phyloP scores from a whole-genome alignment of 495 filamentous ascomycete genomes.

The Aspergillus sclerotioniger region DNA sequence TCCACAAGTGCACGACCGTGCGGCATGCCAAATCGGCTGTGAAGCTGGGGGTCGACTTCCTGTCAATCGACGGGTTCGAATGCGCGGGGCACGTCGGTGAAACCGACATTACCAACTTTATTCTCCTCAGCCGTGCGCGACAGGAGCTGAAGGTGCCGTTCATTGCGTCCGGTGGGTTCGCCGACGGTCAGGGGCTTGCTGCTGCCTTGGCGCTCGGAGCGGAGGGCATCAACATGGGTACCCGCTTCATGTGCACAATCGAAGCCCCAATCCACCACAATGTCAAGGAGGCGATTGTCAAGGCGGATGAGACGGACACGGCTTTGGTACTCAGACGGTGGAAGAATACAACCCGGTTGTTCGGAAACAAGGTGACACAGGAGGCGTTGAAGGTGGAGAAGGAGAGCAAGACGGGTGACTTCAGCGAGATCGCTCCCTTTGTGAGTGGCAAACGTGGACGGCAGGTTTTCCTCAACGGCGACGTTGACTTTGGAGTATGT shows the following conservation, averaged over 20 bases:
- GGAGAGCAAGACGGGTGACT: slow-evolving; percentile 84
- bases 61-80: slow-evolving; percentile 96
- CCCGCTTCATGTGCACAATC: slow-evolving; percentile 88
- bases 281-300: slow-evolving; percentile 89
- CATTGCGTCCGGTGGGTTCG: slow-evolving; percentile 93
- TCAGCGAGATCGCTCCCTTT: slow-evolving; percentile 83
- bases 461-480: slow-evolving; percentile 89
- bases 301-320: slow-evolving; percentile 86
- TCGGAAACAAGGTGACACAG: slow-evolving; percentile 81
- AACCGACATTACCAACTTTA: slow-evolving; percentile 96
- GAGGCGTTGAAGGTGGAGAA: slow-evolving; percentile 79
- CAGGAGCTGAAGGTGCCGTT: slow-evolving; percentile 86
- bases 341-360: slow-evolving; percentile 89
- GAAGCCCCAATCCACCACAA: slow-evolving; percentile 91
- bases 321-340: slow-evolving; percentile 84
- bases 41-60: slow-evolving; percentile 94
- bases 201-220: slow-evolving; percentile 90
- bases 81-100: slow-evolving; percentile 97
- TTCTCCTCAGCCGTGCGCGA: slow-evolving; percentile 80
- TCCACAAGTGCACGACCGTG: slow-evolving; percentile 98
- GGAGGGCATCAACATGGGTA: slow-evolving; percentile 94
- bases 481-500: slow-evolving; percentile 85
- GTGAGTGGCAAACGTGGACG: slow-evolving; percentile 91
- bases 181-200: slow-evolving; percentile 89
- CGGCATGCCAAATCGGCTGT: slow-evolving; percentile 87